These are phyloP conservation scores for Phytophthora melonis DNA, from an alignment of 352 stramenopile genomes.

Conservation along the genomic window DNA sequence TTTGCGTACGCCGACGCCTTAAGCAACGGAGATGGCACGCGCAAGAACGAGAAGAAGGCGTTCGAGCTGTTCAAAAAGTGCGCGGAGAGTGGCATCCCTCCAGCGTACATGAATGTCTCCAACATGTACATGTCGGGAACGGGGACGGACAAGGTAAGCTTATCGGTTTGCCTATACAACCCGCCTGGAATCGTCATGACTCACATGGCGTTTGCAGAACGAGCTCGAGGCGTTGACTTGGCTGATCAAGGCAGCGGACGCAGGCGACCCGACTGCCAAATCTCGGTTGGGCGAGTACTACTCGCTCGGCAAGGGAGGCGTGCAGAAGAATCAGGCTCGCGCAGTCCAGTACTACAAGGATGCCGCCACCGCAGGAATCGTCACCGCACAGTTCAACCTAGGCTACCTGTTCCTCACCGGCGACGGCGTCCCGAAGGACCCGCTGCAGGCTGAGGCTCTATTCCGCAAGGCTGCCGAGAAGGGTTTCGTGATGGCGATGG, in stretches of 20 bases:
- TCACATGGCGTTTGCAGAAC: slow-evolving; percentile 50
- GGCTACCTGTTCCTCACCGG: slow-evolving; percentile 77
- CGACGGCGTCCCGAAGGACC: slow-evolving; percentile 63
- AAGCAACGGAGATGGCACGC: slow-evolving; percentile 76
- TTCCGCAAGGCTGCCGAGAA: slow-evolving; percentile 81
- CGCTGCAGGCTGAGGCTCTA: slow-evolving; percentile 71
- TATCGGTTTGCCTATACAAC: neutral
- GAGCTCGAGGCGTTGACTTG: slow-evolving; percentile 72
- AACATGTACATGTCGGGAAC: slow-evolving; percentile 84
- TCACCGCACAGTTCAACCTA: slow-evolving; percentile 83
- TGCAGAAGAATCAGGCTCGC: slow-evolving; percentile 58
- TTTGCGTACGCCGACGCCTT: slow-evolving; percentile 87
- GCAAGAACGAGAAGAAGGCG: slow-evolving; percentile 78
- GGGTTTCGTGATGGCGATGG: slow-evolving; percentile 89
- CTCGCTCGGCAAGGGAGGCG: slow-evolving; percentile 61
- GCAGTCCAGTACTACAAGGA: slow-evolving; percentile 79
- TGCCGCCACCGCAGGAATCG: slow-evolving; percentile 62
- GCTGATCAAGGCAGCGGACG: slow-evolving; percentile 80
- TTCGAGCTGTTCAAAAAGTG: slow-evolving; percentile 83
- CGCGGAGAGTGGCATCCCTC: slow-evolving; percentile 68
- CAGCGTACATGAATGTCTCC: slow-evolving; percentile 83
- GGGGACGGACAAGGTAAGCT: slow-evolving; percentile 71
- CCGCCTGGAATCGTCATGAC: neutral
- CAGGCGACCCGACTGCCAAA: slow-evolving; percentile 79
- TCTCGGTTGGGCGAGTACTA: slow-evolving; percentile 78